Evolutionary conservation across 2,329 filamentous ascomycete genomes (phyloP).

Genomic region (Setomelanomma holmii): DNA sequence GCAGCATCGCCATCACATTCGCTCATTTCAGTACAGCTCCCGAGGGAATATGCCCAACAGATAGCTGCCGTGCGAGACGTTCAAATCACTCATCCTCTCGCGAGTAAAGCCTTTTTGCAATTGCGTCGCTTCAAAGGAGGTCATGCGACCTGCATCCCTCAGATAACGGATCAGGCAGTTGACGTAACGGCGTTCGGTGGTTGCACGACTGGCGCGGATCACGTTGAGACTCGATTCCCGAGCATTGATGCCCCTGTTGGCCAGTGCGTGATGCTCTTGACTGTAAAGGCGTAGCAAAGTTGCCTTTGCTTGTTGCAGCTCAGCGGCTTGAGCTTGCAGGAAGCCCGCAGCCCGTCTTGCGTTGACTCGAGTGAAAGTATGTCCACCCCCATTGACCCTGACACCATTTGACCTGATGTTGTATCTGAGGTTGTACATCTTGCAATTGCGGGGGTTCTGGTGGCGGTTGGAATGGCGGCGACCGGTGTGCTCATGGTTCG

Average conservation of each 20-base stretch:
- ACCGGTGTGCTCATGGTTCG: background rate
- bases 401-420: background rate
- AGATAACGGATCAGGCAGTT: conserved; percentile 25
- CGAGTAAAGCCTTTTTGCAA: conserved; percentile 20
- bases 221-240: background rate
- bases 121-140: conserved; percentile 3
- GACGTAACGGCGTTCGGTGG: conserved; percentile 25
- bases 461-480: background rate
- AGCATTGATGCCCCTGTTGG: background rate
- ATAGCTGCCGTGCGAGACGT: conserved; percentile 8
- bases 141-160: conserved; percentile 19
- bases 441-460: background rate
- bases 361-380: background rate
- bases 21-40: background rate
- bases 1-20: background rate
- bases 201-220: conserved; percentile 11
- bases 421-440: background rate
- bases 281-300: conserved; percentile 17
- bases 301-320: conserved; percentile 12
- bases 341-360: background rate
- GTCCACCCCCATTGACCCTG: background rate
- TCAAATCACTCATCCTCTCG: conserved; percentile 12
- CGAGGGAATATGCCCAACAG: conserved; percentile 19
- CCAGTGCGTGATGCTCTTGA: conserved; percentile 12
- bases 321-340: conserved; percentile 6